A percentile compares a stretch with the other conserved stretches of the same genome.
Conservation (phyloP, 2,329 filamentous ascomycete species). For the Myriosclerotinia duriaeana region DNA sequence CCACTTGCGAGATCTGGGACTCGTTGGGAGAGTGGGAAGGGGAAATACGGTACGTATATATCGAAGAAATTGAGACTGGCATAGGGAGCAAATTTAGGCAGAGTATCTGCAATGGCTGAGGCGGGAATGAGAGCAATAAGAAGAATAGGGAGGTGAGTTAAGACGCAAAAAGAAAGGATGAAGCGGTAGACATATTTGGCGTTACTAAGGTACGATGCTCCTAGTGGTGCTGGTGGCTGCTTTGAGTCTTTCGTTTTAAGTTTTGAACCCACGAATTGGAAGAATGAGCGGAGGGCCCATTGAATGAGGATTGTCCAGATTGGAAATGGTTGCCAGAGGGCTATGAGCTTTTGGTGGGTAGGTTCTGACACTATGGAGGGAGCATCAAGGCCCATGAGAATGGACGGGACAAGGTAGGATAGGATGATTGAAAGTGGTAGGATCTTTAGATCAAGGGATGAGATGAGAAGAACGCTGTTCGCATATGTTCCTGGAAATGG, state of each 20-base stretch:
- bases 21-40: slow-evolving; percentile 36
- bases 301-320: slow-evolving; percentile 47
- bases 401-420: slow-evolving; percentile 47
- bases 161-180: slow-evolving; percentile 43
- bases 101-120: slow-evolving; percentile 42
- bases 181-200: slow-evolving; percentile 38
- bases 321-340: slow-evolving; percentile 53
- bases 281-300: slow-evolving; percentile 32
- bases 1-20: slow-evolving; percentile 40
- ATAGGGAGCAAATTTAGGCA: slow-evolving; percentile 38
- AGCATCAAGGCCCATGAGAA: slow-evolving; percentile 47
- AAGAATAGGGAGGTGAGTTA: slow-evolving; percentile 45
- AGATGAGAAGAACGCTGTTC: slow-evolving; percentile 37
- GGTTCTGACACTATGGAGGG: slow-evolving; percentile 43
- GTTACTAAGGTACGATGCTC: slow-evolving; percentile 31
- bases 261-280: slow-evolving; percentile 27
- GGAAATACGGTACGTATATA: slow-evolving; percentile 44
- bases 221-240: slow-evolving; percentile 33
- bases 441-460: slow-evolving; percentile 33
- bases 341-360: slow-evolving; percentile 50
- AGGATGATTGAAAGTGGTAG: slow-evolving; percentile 46
- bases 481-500: slow-evolving; percentile 41
- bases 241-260: slow-evolving; percentile 27
- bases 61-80: slow-evolving; percentile 42
- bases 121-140: slow-evolving; percentile 45